A percentile compares a stretch with the other conserved stretches of the same genome.
phyloP scores from a whole-genome alignment of 352 stramenopile species.

The Globisporangium paddicum region DNA sequence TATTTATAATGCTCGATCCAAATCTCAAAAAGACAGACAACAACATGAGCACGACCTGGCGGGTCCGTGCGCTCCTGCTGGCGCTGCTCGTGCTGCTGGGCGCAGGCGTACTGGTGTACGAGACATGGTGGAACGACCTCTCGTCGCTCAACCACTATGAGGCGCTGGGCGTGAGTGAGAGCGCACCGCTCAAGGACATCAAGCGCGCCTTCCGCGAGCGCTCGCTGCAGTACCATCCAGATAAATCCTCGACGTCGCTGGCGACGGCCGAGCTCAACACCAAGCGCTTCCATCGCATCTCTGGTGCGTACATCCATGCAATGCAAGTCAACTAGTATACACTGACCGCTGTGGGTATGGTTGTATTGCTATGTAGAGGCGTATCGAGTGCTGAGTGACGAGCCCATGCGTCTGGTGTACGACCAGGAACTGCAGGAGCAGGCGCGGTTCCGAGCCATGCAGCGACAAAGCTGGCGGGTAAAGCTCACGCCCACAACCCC shows the following conservation, averaged over 20 bases:
- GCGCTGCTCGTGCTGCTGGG: constrained; percentile 2
- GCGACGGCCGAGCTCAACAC: constrained; percentile 20
- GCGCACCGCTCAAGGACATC: constrained; percentile 28
- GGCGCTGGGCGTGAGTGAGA: constrained; percentile 21
- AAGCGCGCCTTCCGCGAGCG: constrained; percentile 65
- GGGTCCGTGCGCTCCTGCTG: constrained; percentile 5
- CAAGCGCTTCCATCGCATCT: constrained; percentile 32
- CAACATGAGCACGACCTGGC: background rate
- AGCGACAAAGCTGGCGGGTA: constrained; percentile 8
- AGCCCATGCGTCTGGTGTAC: constrained; percentile 17
- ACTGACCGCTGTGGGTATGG: background rate
- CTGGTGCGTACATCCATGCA: constrained; percentile 9
- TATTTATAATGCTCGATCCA: background rate
- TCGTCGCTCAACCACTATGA: constrained; percentile 36
- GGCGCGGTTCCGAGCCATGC: constrained; percentile 16
- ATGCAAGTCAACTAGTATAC: background rate
- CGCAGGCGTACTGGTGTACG: constrained; percentile 15
- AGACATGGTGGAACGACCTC: constrained; percentile 32
- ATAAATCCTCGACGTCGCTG: constrained; percentile 34
- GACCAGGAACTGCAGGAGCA: constrained; percentile 23
- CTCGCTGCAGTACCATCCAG: constrained; percentile 68
- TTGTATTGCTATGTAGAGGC: constrained; percentile 21
- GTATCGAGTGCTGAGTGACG: constrained; percentile 23
- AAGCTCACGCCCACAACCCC: constrained; percentile 6
- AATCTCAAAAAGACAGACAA: background rate